Evolutionary conservation across 2,329 filamentous ascomycete species (phyloP).

Genomic region (Trichoderma sp.): DNA sequence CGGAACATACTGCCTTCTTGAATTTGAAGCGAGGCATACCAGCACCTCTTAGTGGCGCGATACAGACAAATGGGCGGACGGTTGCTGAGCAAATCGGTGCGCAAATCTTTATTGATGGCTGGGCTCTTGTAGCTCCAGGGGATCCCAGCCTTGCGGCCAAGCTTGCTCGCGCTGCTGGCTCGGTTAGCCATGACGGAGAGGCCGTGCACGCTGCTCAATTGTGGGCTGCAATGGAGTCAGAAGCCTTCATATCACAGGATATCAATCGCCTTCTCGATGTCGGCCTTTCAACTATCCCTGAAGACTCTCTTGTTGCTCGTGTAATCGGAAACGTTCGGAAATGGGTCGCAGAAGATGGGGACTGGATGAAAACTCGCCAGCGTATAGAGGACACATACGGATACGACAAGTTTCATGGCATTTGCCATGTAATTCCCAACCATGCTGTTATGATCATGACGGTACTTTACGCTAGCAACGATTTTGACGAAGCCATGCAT

Average conservation of each 20-base stretch:
- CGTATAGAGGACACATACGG: constrained; percentile 40
- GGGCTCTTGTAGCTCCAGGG: constrained; percentile 41
- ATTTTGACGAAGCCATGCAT: constrained; percentile 43
- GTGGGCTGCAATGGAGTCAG: constrained; percentile 47
- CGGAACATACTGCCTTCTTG: constrained; percentile 45
- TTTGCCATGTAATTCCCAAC: constrained; percentile 43
- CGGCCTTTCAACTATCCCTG: constrained; percentile 37
- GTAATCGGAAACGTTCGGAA: constrained; percentile 39
- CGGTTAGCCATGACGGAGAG: constrained; percentile 46
- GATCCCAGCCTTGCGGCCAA: constrained; percentile 39
- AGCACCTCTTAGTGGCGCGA: constrained; percentile 40
- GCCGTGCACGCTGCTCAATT: constrained; percentile 44
- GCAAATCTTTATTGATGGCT: constrained; percentile 47
- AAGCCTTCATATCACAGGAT: constrained; percentile 42
- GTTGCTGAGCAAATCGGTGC: constrained; percentile 45
- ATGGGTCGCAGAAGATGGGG: constrained; percentile 33
- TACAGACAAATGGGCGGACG: constrained; percentile 26
- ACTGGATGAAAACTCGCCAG: constrained; percentile 42
- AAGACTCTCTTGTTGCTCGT: constrained; percentile 37
- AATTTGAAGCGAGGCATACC: constrained; percentile 44
- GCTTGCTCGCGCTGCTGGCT: constrained; percentile 40
- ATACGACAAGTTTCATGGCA: constrained; percentile 39
- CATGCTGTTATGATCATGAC: constrained; percentile 43
- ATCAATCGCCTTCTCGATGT: constrained; percentile 41
- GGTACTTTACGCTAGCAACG: constrained; percentile 38